Evolutionary conservation across 495 filamentous ascomycete species (phyloP).

Genomic region (Acidiella bohemica): DNA sequence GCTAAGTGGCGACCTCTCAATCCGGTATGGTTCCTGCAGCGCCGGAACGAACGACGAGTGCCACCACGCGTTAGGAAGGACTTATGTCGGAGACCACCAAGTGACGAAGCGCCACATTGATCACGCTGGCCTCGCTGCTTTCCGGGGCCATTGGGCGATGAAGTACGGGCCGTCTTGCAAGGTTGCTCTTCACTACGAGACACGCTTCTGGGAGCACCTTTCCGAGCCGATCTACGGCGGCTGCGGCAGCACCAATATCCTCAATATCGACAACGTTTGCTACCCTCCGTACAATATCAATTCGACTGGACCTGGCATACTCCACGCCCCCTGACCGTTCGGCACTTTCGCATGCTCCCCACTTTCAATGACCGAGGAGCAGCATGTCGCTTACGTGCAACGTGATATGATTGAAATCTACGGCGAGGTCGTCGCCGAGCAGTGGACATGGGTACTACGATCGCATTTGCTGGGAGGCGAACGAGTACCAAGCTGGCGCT

Average conservation of each 20-base stretch:
- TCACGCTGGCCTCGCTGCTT: slow-evolving; percentile 31
- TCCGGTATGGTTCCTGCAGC: slow-evolving; percentile 18
- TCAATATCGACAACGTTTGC: slow-evolving; percentile 45
- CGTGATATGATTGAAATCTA: slow-evolving; percentile 49
- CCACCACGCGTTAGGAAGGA: slow-evolving; percentile 14
- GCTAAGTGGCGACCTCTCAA: slow-evolving; percentile 18
- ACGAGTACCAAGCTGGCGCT: slow-evolving; percentile 38
- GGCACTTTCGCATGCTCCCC: slow-evolving; percentile 35
- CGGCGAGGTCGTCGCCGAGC: slow-evolving; percentile 40
- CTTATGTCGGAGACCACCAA: slow-evolving; percentile 16
- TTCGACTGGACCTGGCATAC: slow-evolving; percentile 44
- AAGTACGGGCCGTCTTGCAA: slow-evolving; percentile 50
- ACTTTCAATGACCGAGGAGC: slow-evolving; percentile 34
- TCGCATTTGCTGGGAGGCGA: slow-evolving; percentile 46
- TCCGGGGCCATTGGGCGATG: slow-evolving; percentile 46
- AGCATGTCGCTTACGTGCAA: slow-evolving; percentile 43
- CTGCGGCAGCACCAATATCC: slow-evolving; percentile 44
- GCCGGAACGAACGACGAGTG: neutral
- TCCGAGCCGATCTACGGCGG: slow-evolving; percentile 48
- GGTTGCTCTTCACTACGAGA: slow-evolving; percentile 47
- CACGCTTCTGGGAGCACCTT: slow-evolving; percentile 57
- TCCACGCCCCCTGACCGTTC: slow-evolving; percentile 46
- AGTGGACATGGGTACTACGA: slow-evolving; percentile 46
- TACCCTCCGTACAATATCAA: slow-evolving; percentile 55
- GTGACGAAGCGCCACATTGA: slow-evolving; percentile 14